Conservation (phyloP, 768 basidiomycete species). For the Scleroderma citrinum region DNA sequence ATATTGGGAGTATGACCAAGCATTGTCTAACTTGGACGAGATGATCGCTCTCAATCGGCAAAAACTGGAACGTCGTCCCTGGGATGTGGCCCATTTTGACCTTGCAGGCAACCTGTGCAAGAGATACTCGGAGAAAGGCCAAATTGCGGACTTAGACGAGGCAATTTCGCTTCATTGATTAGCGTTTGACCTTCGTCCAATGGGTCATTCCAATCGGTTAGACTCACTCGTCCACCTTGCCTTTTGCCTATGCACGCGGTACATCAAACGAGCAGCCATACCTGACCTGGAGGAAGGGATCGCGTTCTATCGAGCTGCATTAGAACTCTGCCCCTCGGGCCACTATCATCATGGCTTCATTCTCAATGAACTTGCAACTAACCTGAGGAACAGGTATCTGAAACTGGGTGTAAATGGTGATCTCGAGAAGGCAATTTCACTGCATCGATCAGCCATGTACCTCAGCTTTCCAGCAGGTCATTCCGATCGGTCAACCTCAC, state of each 20-base stretch:
- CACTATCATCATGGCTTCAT: neutral
- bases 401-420: neutral
- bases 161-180: neutral
- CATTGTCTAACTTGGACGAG: neutral
- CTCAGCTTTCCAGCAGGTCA: neutral
- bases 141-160: constrained; percentile 11
- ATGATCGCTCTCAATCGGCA: neutral
- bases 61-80: constrained; percentile 5
- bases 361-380: neutral
- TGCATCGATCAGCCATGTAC: neutral
- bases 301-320: too few relatives aligned
- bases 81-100: neutral
- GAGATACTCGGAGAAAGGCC: constrained; percentile 1
- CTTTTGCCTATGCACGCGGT: too few relatives aligned
- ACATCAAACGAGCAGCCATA: too few relatives aligned
- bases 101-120: neutral
- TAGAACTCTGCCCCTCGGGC: neutral
- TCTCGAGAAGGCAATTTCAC: neutral
- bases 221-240: neutral
- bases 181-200: neutral
- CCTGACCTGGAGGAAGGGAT: too few relatives aligned
- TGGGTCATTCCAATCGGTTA: neutral
- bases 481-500: neutral
- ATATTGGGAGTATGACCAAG: too few relatives aligned
- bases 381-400: neutral